Percentiles rank a stretch among this genome's conserved stretches.
These are phyloP conservation scores for Diplodia intermedia DNA, from an alignment of 2,329 filamentous ascomycete genomes.

Conservation along the genomic window DNA sequence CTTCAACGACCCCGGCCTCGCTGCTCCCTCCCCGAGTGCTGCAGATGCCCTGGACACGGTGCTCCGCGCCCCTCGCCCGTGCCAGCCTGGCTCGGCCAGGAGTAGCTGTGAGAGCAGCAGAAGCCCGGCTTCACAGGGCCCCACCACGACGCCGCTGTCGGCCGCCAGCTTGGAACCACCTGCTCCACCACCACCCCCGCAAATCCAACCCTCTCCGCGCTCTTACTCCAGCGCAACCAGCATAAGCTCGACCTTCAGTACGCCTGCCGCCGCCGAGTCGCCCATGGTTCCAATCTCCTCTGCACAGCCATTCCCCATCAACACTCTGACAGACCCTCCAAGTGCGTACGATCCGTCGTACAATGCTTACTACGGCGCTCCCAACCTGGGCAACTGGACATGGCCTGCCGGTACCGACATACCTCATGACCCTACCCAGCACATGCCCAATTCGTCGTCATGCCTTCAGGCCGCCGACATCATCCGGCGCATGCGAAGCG, in stretches of 20 bases:
- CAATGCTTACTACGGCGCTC: neutral
- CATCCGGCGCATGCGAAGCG: slow-evolving; percentile 53
- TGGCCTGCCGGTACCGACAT: slow-evolving; percentile 32
- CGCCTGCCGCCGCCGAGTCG: neutral
- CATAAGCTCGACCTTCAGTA: slow-evolving; percentile 2
- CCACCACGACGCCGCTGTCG: neutral
- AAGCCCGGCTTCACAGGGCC: neutral
- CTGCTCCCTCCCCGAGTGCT: slow-evolving; percentile 14
- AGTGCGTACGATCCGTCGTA: slow-evolving; percentile 15
- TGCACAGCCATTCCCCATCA: neutral
- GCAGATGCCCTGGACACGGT: slow-evolving; percentile 40
- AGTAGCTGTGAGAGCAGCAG: slow-evolving; percentile 2
- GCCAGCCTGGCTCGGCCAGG: slow-evolving; percentile 33
- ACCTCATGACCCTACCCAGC: neutral
- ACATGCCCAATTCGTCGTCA: slow-evolving; percentile 42
- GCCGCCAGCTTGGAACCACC: neutral
- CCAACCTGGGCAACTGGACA: neutral
- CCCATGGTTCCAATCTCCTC: neutral
- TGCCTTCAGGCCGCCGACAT: slow-evolving; percentile 54
- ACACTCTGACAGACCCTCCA: neutral
- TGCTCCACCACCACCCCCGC: neutral
- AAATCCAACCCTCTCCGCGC: neutral
- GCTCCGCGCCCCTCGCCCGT: slow-evolving; percentile 43
- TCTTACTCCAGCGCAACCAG: slow-evolving; percentile 3
- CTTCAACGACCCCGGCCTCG: slow-evolving; percentile 16